These are phyloP conservation scores for Arctium lappa DNA, from an alignment of 129 eudicot genomes.

Conservation along the genomic window DNA sequence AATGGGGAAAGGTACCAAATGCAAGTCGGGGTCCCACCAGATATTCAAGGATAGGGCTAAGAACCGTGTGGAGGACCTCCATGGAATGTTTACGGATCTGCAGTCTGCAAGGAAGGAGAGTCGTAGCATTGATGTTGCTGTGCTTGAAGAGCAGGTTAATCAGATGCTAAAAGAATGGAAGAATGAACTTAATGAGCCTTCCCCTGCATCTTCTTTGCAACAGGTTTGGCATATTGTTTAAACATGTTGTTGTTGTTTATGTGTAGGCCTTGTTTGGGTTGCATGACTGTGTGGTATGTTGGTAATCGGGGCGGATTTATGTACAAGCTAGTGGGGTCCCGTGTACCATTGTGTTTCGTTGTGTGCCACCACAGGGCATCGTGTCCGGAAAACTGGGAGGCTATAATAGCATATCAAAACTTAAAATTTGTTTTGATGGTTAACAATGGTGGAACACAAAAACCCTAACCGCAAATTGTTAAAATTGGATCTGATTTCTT, in stretches of 20 bases:
- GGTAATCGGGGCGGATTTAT: background rate
- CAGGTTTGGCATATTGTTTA: constrained; percentile 30
- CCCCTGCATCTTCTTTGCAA: constrained; percentile 83
- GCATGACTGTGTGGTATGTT: background rate
- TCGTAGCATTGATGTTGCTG: constrained; percentile 63
- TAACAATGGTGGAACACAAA: background rate
- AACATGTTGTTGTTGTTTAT: background rate
- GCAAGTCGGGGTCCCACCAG: constrained; percentile 79
- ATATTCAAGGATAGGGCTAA: constrained; percentile 84
- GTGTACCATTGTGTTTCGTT: background rate
- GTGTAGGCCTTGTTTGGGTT: background rate
- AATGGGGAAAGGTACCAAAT: constrained; percentile 78
- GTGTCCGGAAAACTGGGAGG: no score
- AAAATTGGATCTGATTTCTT: background rate
- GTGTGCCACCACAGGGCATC: background rate
- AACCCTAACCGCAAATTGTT: background rate
- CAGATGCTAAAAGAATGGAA: constrained; percentile 96
- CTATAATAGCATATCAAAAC: no score
- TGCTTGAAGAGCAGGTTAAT: constrained; percentile 90
- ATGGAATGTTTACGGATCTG: constrained; percentile 74
- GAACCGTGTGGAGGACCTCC: constrained; percentile 90
- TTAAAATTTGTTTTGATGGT: no score
- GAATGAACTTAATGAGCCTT: constrained; percentile 82
- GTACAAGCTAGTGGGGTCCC: background rate
- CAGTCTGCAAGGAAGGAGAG: constrained; percentile 93